phyloP scores from a whole-genome alignment of 768 basidiomycete species.

The Boletus rubroflammeus region DNA sequence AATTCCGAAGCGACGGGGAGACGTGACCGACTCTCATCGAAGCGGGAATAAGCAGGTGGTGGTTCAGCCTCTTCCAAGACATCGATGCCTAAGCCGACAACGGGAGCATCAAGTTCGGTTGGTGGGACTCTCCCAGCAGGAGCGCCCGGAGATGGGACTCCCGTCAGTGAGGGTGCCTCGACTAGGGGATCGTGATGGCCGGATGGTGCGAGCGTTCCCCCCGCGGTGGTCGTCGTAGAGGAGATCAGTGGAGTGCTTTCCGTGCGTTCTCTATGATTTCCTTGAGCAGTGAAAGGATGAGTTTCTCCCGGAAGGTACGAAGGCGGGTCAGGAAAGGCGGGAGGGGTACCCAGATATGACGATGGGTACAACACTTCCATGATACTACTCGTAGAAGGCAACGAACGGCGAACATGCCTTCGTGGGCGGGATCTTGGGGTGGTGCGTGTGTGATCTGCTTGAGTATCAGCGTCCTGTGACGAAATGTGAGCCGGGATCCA shows the following conservation, averaged over 20 bases:
- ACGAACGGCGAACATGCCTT: neutral
- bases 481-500: neutral
- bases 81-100: slow-evolving; percentile 3
- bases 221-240: neutral
- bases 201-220: neutral
- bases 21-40: slow-evolving; percentile 18
- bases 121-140: neutral
- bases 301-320: slow-evolving; percentile 12
- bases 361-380: slow-evolving; percentile 25
- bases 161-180: slow-evolving; percentile 10
- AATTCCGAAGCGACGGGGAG: slow-evolving; percentile 9
- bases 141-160: slow-evolving; percentile 8
- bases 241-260: neutral
- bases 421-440: slow-evolving; percentile 4
- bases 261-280: neutral
- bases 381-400: slow-evolving; percentile 22
- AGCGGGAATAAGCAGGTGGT: slow-evolving; percentile 24
- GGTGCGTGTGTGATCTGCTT: neutral
- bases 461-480: slow-evolving; percentile 8
- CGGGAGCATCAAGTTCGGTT: neutral
- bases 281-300: neutral
- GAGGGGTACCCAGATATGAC: slow-evolving; percentile 13
- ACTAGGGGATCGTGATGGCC: neutral
- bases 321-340: slow-evolving; percentile 17
- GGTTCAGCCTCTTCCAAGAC: slow-evolving; percentile 1